These are phyloP conservation scores for Ophiostoma sp. DNA, from an alignment of 2,329 filamentous ascomycete species.

Conservation along the genomic window DNA sequence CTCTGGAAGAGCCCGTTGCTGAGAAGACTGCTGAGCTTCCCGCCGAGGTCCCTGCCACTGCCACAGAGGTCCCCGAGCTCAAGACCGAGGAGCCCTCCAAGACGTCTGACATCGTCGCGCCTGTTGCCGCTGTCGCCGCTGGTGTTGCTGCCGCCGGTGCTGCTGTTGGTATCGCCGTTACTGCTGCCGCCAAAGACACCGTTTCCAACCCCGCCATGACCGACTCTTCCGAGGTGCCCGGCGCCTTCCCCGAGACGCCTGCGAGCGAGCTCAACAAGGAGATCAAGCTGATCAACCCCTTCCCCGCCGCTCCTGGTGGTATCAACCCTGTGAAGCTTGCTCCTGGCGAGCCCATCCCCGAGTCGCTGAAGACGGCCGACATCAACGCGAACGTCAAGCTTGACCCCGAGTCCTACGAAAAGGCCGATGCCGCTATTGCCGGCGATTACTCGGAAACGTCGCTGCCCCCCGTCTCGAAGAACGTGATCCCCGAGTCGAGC, in stretches of 20 bases:
- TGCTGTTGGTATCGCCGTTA: conserved; percentile 18
- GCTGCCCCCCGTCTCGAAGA: conserved; percentile 53
- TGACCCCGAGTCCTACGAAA: conserved; percentile 82
- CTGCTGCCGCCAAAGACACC: conserved; percentile 19
- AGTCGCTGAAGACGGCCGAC: conserved; percentile 61
- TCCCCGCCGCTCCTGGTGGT: conserved; percentile 56
- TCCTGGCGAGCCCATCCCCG: conserved; percentile 76
- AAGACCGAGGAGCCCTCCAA: conserved; percentile 4
- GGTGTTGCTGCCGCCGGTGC: conserved; percentile 12
- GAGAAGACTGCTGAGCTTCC: conserved; percentile 11
- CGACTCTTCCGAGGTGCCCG: conserved; percentile 32
- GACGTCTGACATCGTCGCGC: conserved; percentile 1
- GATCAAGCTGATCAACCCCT: conserved; percentile 51
- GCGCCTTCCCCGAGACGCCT: conserved; percentile 47
- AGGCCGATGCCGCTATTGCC: conserved; percentile 60
- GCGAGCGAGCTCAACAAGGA: conserved; percentile 45
- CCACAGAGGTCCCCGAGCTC: background rate
- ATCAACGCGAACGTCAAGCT: conserved; percentile 66
- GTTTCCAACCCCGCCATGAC: conserved; percentile 17
- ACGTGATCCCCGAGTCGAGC: conserved; percentile 76
- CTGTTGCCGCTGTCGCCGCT: conserved; percentile 6
- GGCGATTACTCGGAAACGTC: conserved; percentile 41
- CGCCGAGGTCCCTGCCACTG: conserved; percentile 5
- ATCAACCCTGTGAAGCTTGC: conserved; percentile 76
- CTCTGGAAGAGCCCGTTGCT: conserved; percentile 44